Base-by-base conservation (phyloP, 768 basidiomycete genomes). In the Kwoniella shandongensis region DNA sequence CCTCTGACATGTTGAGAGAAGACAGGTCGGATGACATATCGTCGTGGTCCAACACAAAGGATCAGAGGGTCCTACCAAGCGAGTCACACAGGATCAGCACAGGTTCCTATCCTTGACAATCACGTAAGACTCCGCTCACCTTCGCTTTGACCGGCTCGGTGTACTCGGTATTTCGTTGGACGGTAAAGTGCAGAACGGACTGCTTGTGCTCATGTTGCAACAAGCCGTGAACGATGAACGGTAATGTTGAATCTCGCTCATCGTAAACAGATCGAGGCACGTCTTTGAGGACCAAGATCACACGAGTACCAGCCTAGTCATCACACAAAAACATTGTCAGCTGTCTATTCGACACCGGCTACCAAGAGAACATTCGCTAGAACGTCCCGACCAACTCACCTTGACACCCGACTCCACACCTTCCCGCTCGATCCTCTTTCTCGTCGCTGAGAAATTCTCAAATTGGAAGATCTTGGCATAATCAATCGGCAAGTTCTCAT, bases 381-480 rank as follows among this genome's bases (percentile, higher is more conserved):
- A n/a, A n/a, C n/a, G n/a, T n/a, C n/a, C n/a, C n/a, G n/a, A n/a
- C n/a, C n/a, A n/a, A 70, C 82, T 47, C 66, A 92, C 92, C 81
- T 87, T 83, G 12, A 91, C 83, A 3, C 80, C 75, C 42, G 91
- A 88, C 41, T 71, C 68, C 44, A 64, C 57, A 2, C 61, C 76
- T 23, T 73, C 75, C 44, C 82, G 79, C 45, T 87, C 86, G 12
- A 86, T 85, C 50, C 83, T 79, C 57, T 85, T 81, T 52, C 81
- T 83, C 4, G 91, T 96, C 18, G 87, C 83, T 74, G 85, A 88
- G 79, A 88, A 96, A 67, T 93, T 89, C 77, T 97, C 92, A 69
- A 98, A 96, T 74, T 92, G 89, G 79, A 98, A 99, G 66, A 97
- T 94, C 39, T 88, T 83, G 2, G 88, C 91, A 69, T 98, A 98